Conservation (phyloP, 192 early-diverging fungal species). For the Coemansia sp. region DNA sequence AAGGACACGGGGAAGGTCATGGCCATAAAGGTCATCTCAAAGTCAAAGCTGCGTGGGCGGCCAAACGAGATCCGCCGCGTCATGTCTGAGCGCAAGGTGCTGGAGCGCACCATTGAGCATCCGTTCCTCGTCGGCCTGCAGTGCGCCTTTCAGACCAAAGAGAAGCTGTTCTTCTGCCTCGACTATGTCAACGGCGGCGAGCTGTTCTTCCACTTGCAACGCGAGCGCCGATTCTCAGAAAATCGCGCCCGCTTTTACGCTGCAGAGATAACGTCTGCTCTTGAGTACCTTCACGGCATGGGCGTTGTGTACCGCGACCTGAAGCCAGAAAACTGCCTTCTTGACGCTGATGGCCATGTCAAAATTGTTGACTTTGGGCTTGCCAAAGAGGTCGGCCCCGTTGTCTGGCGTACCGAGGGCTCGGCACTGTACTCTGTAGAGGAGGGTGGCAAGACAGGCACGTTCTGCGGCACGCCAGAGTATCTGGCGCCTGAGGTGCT, state of each 20-base stretch:
- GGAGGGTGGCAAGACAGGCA: slow-evolving; percentile 58
- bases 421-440: slow-evolving; percentile 32
- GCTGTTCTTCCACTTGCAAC: slow-evolving; percentile 70
- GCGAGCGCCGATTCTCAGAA: slow-evolving; percentile 62
- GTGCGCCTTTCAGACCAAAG: slow-evolving; percentile 71
- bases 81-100: slow-evolving; percentile 62
- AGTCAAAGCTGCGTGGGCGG: slow-evolving; percentile 62
- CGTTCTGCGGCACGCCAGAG: slow-evolving; percentile 74
- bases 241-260: slow-evolving; percentile 62
- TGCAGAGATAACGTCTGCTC: slow-evolving; percentile 55
- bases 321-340: slow-evolving; percentile 82
- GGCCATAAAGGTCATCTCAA: slow-evolving; percentile 74
- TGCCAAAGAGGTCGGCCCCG: slow-evolving; percentile 63
- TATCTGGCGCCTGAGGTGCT: slow-evolving; percentile 69
- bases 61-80: slow-evolving; percentile 63
- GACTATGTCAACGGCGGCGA: slow-evolving; percentile 79
- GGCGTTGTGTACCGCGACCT: slow-evolving; percentile 88
- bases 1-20: slow-evolving; percentile 65
- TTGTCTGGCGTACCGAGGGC: slow-evolving; percentile 70
- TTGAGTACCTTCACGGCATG: slow-evolving; percentile 80
- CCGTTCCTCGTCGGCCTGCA: slow-evolving; percentile 72
- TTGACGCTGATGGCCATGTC: slow-evolving; percentile 72
- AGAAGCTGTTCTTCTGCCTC: slow-evolving; percentile 70
- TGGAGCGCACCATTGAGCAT: slow-evolving; percentile 50
- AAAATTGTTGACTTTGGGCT: slow-evolving; percentile 98